Evolutionary conservation across 108 stramenopile species (phyloP), one percentile per base, ranked within the genome.

Genomic region (Pseudonitzschia multistriata): DNA sequence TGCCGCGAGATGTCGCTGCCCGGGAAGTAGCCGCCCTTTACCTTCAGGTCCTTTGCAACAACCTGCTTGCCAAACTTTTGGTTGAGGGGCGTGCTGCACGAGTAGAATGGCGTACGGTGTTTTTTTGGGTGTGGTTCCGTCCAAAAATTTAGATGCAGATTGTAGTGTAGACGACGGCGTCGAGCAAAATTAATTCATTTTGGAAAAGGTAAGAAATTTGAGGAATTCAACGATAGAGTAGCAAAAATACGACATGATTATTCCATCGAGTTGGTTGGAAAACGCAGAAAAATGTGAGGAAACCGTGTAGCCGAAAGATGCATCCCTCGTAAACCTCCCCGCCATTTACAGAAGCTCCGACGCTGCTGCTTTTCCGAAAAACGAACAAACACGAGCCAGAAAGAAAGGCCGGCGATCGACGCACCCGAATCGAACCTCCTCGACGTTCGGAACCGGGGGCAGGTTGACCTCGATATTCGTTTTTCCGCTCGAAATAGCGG

Each of bases 11-110:
- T 71, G 10, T 91, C 84, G 10, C 84, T 84, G n/a, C 95, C 95
- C 3, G 95, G 95, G 37, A 81, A 83, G 80, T 93, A 96, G 21
- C 92, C 94, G 2, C 88, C 91, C 67, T 81, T 70, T 28, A 90
- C 80, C 37, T 77, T 74, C n/a, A 96, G 71, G 74, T 96, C 93
- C 37, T 65, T 72, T 3, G 88, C 91, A 34, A 94, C 90, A 24
- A 86, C 42, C 30, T 34, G 73, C 52, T 67, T 87, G 49, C 93
- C 88, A 68, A 94, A 91, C 62, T 82, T 83, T 74, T 91, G 88
- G 64, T 94, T 95, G 24, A 92, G 77, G 17, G 89, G 89, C n/a
- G 93, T 94, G 24, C 89, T 88, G 74, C 88, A 39, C 10, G 5
- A 39, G 88, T 64, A 77, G n/a, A n/a, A n/a, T 84, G 29, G 64